Evolutionary conservation across 2,329 filamentous ascomycete genomes (phyloP).

Genomic region (Metarhizium album): DNA sequence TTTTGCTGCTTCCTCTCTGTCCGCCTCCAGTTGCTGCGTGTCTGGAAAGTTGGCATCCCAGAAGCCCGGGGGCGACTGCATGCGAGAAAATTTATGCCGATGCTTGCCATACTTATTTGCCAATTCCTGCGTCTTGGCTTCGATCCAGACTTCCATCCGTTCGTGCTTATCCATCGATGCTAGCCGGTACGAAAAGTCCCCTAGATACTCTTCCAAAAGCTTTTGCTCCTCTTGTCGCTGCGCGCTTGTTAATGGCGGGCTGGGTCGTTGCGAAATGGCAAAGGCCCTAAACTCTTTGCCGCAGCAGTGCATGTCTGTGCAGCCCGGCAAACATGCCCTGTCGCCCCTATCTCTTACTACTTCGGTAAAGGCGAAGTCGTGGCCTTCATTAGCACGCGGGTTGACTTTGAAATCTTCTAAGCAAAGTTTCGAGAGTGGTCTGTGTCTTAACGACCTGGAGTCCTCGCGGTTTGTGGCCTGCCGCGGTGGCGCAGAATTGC

Average conservation of each 20-base stretch:
- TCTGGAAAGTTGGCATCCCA: slow-evolving; percentile 85
- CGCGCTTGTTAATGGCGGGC: slow-evolving; percentile 23
- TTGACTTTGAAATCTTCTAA: slow-evolving; percentile 77
- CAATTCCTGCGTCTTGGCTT: slow-evolving; percentile 62
- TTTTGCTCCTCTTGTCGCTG: slow-evolving; percentile 32
- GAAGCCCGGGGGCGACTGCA: slow-evolving; percentile 70
- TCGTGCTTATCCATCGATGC: slow-evolving; percentile 48
- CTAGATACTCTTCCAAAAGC: slow-evolving; percentile 46
- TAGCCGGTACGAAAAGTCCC: slow-evolving; percentile 47
- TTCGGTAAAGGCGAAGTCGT: slow-evolving; percentile 62
- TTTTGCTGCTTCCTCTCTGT: slow-evolving; percentile 54
- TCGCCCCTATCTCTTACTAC: slow-evolving; percentile 61
- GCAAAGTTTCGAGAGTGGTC: slow-evolving; percentile 44
- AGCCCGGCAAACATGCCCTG: slow-evolving; percentile 62
- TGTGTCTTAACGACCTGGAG: slow-evolving; percentile 39
- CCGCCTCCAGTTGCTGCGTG: slow-evolving; percentile 66
- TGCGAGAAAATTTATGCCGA: slow-evolving; percentile 60
- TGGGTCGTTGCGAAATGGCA: slow-evolving; percentile 40
- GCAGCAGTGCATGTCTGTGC: slow-evolving; percentile 66
- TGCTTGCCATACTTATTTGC: slow-evolving; percentile 71
- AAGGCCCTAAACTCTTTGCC: slow-evolving; percentile 60
- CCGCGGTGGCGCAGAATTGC: neutral
- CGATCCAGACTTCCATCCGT: slow-evolving; percentile 55
- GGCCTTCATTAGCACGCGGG: slow-evolving; percentile 57
- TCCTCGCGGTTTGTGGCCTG: neutral